Base-by-base conservation (phyloP, 2,329 filamentous ascomycete genomes). In the Rachicladosporium sp. region DNA sequence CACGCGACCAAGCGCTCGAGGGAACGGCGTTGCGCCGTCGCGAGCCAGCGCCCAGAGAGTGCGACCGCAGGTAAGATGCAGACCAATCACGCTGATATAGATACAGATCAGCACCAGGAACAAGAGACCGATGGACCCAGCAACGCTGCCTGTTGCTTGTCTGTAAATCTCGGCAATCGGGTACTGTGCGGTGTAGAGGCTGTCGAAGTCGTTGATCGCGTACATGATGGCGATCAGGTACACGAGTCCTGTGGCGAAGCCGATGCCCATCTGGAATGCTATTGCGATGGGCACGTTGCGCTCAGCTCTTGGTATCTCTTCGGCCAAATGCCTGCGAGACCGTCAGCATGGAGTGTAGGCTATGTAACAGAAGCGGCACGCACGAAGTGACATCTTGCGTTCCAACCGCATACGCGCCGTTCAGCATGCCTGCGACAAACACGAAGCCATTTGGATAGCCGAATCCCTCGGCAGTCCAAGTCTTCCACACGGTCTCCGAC, bases 151-250 rank as follows among this genome's bases (percentile, higher is more conserved):
- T 27, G 23, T 27, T 6, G 23, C 23, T 27, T 27, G 23, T 27
- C 23, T 27, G 23, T 27, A 27, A 6, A 27, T 27, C 23, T 27
- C 23, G 23, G 23, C 23, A 27, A 27, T 27, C 23, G 23, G 23
- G 23, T 27, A 27, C 23, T 27, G 23, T 27, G 23, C 23, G 23
- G 23, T 27, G n/a, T 63, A 49, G 6, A 69, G 56, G 5, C 56
- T 56, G 15, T 62, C 54, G 9, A 67, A 52, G 43, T 71, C 63
- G 31, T 55, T 63, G 38, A 73, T 68, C 8, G 64, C 61, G 46
- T 74, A 74, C 48, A 73, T 64, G 27, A 73, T 54, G 10, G 68
- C 62, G 37, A 73, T 63, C 49, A 67, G 64, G 49, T 68, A 73
- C 30, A 61, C 50, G 41, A 73, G 56, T 6, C 65, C 67, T 4